Base-by-base conservation (phyloP, 352 stramenopile species). In the Pythium sp. region DNA sequence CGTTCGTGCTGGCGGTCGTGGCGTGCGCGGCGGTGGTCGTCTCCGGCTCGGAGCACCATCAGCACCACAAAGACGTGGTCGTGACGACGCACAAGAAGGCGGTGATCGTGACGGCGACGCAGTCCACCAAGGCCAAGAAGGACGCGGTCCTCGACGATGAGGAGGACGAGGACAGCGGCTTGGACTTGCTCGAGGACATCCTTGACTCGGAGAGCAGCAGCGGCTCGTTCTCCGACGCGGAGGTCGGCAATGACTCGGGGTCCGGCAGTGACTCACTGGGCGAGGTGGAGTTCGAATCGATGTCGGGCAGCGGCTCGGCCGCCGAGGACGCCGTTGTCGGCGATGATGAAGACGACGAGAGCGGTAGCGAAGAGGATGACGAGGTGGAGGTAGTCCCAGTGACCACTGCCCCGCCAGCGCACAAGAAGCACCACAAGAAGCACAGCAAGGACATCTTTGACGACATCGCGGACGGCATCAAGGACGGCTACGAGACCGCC, bases 351-450 rank as follows among this genome's bases (percentile, higher is more conserved):
- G 46, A 58, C 26, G 38, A 57, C 14, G 60, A 65, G 15, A 46
- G 58, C 18, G 46, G 20, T 11, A 54, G 62, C 2, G 70, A 54
- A 1, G 65, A 70, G 22, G 77, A 73, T 12, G 68, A 72, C n/a
- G 76, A 70, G 15, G 71, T 71, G 7, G 66, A 70, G 28, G 71
- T 63, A 6, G 65, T 73, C 12, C 69, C 46, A 59, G 32, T 22
- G 64, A 72, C 0, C 41, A 71, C 0, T 61, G 69, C 62, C 20
- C 46, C 51, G 2, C 11, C 24, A 61, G 46, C 41, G 7, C 60
- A 62, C 58, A 38, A 68, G 34, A 62, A 67, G 47, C 32, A 67
- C 28, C 22, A 61, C 36, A 58, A 46, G 46, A 67, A 67, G 32
- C 38, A 32, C 18, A 18, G 20, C 30, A 64, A 67, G 62, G 56